These are phyloP conservation scores for Talaromyces sp. DNA, from an alignment of 2,329 filamentous ascomycete species.

Conservation along the genomic window DNA sequence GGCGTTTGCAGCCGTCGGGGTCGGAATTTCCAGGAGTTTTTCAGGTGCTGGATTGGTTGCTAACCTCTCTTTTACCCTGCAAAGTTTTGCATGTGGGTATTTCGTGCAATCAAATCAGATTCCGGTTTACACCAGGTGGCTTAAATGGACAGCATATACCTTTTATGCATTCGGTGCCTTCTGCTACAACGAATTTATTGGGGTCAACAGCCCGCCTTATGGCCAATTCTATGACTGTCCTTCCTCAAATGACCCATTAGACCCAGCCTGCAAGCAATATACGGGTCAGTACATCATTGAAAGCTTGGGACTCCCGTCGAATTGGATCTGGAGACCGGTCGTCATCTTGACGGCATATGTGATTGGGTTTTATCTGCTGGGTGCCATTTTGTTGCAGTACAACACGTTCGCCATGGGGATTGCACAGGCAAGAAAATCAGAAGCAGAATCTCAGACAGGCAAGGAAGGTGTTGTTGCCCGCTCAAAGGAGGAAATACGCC, in stretches of 20 bases:
- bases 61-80: constrained; percentile 68
- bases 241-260: constrained; percentile 53
- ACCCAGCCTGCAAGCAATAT: constrained; percentile 65
- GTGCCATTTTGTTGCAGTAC: constrained; percentile 60
- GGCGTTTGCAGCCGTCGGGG: constrained; percentile 64
- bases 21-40: constrained; percentile 63
- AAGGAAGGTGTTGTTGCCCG: constrained; percentile 64
- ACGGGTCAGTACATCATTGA: constrained; percentile 66
- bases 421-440: constrained; percentile 55
- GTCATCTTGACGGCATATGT: constrained; percentile 59
- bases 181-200: constrained; percentile 65
- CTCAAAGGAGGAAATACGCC: constrained; percentile 51
- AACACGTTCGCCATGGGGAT: constrained; percentile 66
- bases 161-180: constrained; percentile 67
- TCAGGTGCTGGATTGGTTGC: constrained; percentile 66
- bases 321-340: constrained; percentile 67
- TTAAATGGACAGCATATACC: constrained; percentile 50
- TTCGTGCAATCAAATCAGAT: constrained; percentile 71
- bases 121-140: constrained; percentile 72
- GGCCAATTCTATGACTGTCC: constrained; percentile 71
- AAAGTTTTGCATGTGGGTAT: constrained; percentile 70
- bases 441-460: constrained; percentile 61
- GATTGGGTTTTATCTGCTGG: constrained; percentile 58
- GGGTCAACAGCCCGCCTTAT: constrained; percentile 31
- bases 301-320: constrained; percentile 60